These are phyloP conservation scores for Dimargaris xerosporica DNA, from an alignment of 192 early-diverging fungal genomes.

Conservation along the genomic window DNA sequence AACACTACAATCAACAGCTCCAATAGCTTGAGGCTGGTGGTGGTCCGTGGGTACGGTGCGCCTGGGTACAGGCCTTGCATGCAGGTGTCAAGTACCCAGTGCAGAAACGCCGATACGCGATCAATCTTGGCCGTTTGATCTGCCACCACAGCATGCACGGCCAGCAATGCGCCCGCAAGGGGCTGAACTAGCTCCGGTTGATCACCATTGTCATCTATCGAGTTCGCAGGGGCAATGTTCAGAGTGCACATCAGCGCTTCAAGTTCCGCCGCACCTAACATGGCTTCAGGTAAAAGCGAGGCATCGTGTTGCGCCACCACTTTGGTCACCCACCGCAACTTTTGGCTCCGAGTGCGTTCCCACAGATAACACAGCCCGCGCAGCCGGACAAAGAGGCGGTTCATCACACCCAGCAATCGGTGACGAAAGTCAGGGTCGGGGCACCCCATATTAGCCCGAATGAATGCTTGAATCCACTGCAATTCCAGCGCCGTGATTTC, in stretches of 20 bases:
- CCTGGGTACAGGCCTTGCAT: conserved; percentile 56
- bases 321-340: not conserved
- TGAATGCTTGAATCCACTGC: conserved; percentile 43
- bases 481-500: conserved; percentile 45
- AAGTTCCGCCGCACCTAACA: not conserved
- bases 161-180: conserved; percentile 11
- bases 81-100: conserved; percentile 40
- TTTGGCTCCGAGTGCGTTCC: conserved; percentile 4
- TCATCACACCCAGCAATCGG: conserved; percentile 42
- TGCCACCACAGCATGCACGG: conserved; percentile 11
- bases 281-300: not conserved
- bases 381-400: conserved; percentile 44
- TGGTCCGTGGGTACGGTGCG: conserved; percentile 51
- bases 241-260: not conserved
- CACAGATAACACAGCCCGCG: conserved; percentile 22
- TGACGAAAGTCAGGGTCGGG: conserved; percentile 74
- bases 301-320: not conserved
- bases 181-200: not conserved
- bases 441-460: conserved; percentile 51
- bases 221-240: not conserved
- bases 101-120: conserved; percentile 34
- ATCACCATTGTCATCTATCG: not conserved
- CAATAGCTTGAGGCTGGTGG: conserved; percentile 39
- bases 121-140: conserved; percentile 18
- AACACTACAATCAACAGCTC: conserved; percentile 31